Evolutionary conservation across 2,329 filamentous ascomycete species (phyloP), one percentile per base, ranked within the genome.

Genomic region (Calonectria hawksworthii): DNA sequence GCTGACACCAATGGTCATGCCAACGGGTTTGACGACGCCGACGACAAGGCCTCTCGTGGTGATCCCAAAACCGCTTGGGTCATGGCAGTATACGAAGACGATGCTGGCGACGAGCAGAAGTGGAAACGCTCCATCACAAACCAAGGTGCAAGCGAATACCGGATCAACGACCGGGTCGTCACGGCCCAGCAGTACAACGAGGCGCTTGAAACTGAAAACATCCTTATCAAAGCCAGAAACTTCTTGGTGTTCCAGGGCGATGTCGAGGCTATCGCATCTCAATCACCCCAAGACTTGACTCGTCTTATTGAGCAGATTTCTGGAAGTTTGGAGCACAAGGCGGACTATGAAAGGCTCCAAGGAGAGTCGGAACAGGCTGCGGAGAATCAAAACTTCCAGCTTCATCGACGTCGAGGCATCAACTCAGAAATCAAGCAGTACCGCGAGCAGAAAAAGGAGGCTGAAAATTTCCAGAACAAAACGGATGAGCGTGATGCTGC

Each of bases 161-260:
- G 96, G 75, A 98, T 99, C 89, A 99, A 99, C 86, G 96, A 98
- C 79, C 94, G 94, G 66, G 89, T 94, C 47, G 97, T 99, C 63
- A 95, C 93, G 3, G 96, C 96, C 3, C 94, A 95, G 82, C 93
- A 97, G 83, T 99, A 99, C 88, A 99, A 99, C 83, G 94, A 96
- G 73, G 93, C 95, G 3, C 90, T 99, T 18, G 97, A 99, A 85
- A 89, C 92, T 26, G 96, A 99, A 84, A 98, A 98, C 82, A 99
- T 99, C 78, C 88, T 99, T 75, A 99, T 99, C 88, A 99, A 98
- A 85, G 97, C 97, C 41, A 92, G 97, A 78, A 99, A 99, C 83
- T 99, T 99, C 84, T 91, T 99, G 7, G 97, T 99, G 44, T 99
- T 99, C 84, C 97, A 99, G 85, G 98, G 97, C 78, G 97, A 99